A percentile compares a stretch with the other conserved stretches of the same genome.
These are phyloP conservation scores for Saposhnikovia divaricata DNA, from an alignment of 129 eudicot genomes.

Conservation along the genomic window DNA sequence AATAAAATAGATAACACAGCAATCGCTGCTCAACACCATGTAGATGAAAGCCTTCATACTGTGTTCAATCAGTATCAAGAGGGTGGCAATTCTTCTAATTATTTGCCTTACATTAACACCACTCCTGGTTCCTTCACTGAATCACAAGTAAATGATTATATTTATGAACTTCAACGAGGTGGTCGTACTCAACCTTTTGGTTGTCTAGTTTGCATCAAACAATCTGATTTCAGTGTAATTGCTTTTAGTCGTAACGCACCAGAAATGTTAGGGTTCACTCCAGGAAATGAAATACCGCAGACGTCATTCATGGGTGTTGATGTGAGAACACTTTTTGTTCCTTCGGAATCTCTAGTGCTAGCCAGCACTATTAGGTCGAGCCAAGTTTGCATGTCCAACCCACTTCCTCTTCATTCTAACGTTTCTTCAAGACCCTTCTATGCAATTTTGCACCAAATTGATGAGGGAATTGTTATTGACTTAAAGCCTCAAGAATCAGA, in stretches of 20 bases:
- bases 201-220: slow-evolving; percentile 73
- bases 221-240: slow-evolving; percentile 42
- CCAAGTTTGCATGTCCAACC: slow-evolving; percentile 61
- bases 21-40: slow-evolving; percentile 43
- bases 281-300: slow-evolving; percentile 47
- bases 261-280: slow-evolving; percentile 69
- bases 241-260: slow-evolving; percentile 74
- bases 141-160: slow-evolving; percentile 68
- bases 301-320: slow-evolving; percentile 58
- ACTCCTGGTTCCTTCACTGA: slow-evolving; percentile 52
- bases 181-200: slow-evolving; percentile 92
- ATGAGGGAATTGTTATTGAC: slow-evolving; percentile 90
- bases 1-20: neutral
- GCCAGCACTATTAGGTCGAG: slow-evolving; percentile 66
- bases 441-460: slow-evolving; percentile 84
- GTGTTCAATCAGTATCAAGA: slow-evolving; percentile 74
- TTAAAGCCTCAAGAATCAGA: slow-evolving; percentile 79
- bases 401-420: slow-evolving; percentile 78
- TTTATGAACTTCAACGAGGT: slow-evolving; percentile 77
- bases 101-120: slow-evolving; percentile 60
- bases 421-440: slow-evolving; percentile 77
- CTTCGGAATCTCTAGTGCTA: slow-evolving; percentile 42
- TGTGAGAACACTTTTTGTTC: slow-evolving; percentile 71
- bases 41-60: slow-evolving; percentile 75
- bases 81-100: slow-evolving; percentile 76